Base-by-base conservation (phyloP, 352 stramenopile genomes). In the Phytophthora pisi region DNA sequence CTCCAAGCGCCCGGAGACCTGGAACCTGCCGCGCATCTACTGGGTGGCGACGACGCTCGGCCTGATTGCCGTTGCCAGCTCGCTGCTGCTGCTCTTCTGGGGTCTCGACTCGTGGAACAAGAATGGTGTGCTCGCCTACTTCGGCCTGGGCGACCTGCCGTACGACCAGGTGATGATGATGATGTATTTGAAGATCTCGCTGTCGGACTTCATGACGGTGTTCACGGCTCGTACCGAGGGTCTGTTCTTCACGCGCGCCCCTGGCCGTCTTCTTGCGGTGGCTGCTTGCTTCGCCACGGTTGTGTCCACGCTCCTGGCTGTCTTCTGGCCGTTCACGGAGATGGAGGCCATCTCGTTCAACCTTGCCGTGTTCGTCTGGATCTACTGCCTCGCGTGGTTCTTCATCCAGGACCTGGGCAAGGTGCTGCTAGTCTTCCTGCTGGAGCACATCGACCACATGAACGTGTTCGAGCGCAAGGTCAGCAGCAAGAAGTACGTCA, bases 161-260 rank as follows among this genome's bases (percentile, higher is more conserved):
- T 98, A 97, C 65, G 79, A 91, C 57, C 84, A 98, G 76, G 88
- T 98, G 51, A 93, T 89, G 64, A 97, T 89, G 68, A 83, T 96
- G 64, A 96, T 98, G 65, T 98, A 98, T 80, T 82, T 99, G 38
- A 97, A 99, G 78, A 87, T 98, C 38, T 97, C 92, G 30, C 84
- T 98, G 10, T 96, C 91, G 2, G 91, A 98, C 64, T 98, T 98
- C 64, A 85, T 98, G 47, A 98, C 95, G 10, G 86, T 98, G 4
- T 98, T 98, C 73, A 90, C 90, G 30, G 88, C 91, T 18, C 82
- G 92, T 53, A 96, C 87, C 3, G 81, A 92, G 4, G 67, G 73
- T 8, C 89, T 96, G 57, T 97, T 98, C 72, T 97, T 86, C 57
- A 80, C 87, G 47, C 76, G 86, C 38, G 72, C 68, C 10, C 91